Base-by-base conservation (phyloP, 129 eudicot species). In the Centella asiatica region DNA sequence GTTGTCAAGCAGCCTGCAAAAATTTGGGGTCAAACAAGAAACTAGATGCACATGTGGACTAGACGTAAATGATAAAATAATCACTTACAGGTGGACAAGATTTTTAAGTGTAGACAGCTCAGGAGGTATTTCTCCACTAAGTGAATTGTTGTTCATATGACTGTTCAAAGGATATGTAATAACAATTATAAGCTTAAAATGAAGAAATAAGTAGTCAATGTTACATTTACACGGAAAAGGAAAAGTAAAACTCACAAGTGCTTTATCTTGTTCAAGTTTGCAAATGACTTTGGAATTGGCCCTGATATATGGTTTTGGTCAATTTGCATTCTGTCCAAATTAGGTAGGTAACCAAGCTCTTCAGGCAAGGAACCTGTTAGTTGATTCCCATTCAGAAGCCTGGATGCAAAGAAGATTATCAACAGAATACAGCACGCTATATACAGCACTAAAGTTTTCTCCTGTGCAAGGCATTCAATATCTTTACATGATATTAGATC, bases 61-160 rank as follows among this genome's bases (percentile, higher is more conserved):
- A 27, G 24, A 65, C 48, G 48, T 60, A 37, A 22, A 37, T 14
- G 27, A 44, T 57, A 29, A 49, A 63, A 19, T 48, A 46, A 24
- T 66, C 62, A 78, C 97, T 81, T 80, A 90, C 97, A 90, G 26
- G 76, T 83, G 93, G 76, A 85, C 82, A 53, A 90, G 95, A 4
- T 1, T 31, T 29, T 81, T 86, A 57, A 90, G 81, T 68, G 69
- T 58, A 68, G 89, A 80, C 66, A 90, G 68, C 80, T 79, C 95
- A 4, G 82, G 72, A 40, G 97, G 95, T 46, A 90, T 86, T 75
- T 62, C 77, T 13, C 97, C 97, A 72, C 83, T 86, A 36, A 90
- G 74, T 40, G 95, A 90, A 71, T 90, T 90, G 77, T 90, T 90
- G 67, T 90, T 90, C 97, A 90, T 90, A 69, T 90, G 97, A 66